Base-by-base conservation (phyloP, 495 filamentous ascomycete genomes). In the Penicillium canescens region DNA sequence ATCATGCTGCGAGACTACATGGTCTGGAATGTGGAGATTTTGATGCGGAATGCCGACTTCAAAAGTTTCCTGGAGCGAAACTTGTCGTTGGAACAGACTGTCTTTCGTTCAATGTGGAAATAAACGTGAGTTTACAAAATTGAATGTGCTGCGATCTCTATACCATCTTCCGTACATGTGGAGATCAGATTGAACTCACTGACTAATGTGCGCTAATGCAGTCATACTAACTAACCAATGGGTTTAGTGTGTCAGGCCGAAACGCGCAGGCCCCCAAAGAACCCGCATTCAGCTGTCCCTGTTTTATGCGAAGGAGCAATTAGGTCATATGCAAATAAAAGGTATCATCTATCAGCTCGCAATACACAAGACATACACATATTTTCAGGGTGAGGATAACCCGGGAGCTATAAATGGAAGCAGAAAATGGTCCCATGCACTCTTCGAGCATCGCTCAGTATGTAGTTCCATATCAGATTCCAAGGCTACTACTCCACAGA, bases 71-170 rank as follows among this genome's bases (percentile, higher is more conserved):
- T 49, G 0, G 36, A 6, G 12, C 10, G 35, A 49, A 24, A 23
- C 9, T 16, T 24, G 23, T 49, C 46, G 10, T 49, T 49, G 24
- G 35, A 37, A 49, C 35, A 49, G 46, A 13, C 46, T 31, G 46
- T 40, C 35, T 49, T 49, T 49, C 46, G 35, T 31, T 49, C 35
- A 31, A 49, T 49, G n/a, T 49, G 35, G 35, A 26, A 54, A 26
- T 59, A 50, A 37, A 35, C 35, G 33, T 21, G 28, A 38, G 45
- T 38, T 16, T 12, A 18, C 1, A 37, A 13, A 37, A 50, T 33
- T 41, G 9, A 34, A 24, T 53, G 42, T 41, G 40, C 40, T 42
- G 21, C 40, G 12, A 42, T 42, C 40, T 42, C 20, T 42, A 42
- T 42, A 13, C 20, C 2, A n/a, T 42, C 40, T 42, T 42, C 40